Evolutionary conservation across 2,329 filamentous ascomycete genomes (phyloP).

Genomic region (Raffaelea arxii): DNA sequence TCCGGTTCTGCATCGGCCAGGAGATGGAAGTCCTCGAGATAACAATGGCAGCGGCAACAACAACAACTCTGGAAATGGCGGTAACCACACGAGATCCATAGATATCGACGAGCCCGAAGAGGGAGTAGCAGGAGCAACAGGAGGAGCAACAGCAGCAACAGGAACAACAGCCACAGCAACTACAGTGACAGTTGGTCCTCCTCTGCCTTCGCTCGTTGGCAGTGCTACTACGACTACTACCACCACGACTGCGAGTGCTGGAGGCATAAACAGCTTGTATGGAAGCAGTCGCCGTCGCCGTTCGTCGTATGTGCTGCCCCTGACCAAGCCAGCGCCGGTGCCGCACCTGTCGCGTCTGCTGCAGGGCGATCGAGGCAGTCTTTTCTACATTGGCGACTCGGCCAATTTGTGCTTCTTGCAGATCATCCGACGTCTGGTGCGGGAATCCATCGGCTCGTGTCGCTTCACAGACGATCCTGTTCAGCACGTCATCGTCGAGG

Average conservation of each 20-base stretch:
- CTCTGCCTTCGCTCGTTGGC: background rate
- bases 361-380: slow-evolving; percentile 21
- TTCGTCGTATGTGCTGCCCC: background rate
- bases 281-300: background rate
- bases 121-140: background rate
- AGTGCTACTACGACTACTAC: too few relatives aligned
- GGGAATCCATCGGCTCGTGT: slow-evolving; percentile 20
- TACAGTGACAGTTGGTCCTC: background rate
- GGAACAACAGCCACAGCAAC: background rate
- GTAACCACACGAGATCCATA: background rate
- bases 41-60: background rate
- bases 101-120: background rate
- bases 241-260: too few relatives aligned
- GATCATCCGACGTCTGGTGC: slow-evolving; percentile 22
- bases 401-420: slow-evolving; percentile 24
- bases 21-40: background rate
- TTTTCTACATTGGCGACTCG: slow-evolving; percentile 27
- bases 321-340: slow-evolving; percentile 7
- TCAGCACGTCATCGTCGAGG: slow-evolving; percentile 23
- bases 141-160: background rate
- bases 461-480: slow-evolving; percentile 24
- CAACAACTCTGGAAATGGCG: background rate
- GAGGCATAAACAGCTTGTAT: too few relatives aligned
- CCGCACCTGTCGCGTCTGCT: slow-evolving; percentile 20
- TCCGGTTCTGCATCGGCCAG: background rate